Conservation (phyloP, 768 basidiomycete species). For the Piloderma croceum region DNA sequence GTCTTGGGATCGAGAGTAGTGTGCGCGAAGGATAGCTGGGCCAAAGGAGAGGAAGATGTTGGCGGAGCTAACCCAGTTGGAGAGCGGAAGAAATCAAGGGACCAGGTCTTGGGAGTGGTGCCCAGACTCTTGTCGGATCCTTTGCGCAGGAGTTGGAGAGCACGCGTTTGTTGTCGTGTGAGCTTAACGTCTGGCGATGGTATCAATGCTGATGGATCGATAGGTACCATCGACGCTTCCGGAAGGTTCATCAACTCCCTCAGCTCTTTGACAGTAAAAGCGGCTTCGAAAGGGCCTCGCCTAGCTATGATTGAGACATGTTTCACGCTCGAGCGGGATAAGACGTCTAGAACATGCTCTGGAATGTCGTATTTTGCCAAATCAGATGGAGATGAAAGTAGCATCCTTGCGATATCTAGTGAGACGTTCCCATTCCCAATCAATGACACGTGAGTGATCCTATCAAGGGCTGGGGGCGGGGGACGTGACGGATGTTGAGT, state of each 20-base stretch:
- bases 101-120: constrained; percentile 63
- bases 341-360: constrained; percentile 58
- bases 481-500: constrained; percentile 79
- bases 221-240: constrained; percentile 61
- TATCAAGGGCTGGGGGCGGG: constrained; percentile 58
- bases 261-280: constrained; percentile 90
- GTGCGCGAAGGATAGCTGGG: constrained; percentile 53
- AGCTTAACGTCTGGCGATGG: constrained; percentile 30
- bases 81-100: constrained; percentile 75
- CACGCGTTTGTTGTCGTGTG: constrained; percentile 61
- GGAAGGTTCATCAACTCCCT: constrained; percentile 65
- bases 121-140: constrained; percentile 51
- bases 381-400: constrained; percentile 62
- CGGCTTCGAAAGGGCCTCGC: constrained; percentile 82
- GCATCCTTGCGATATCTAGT: constrained; percentile 85
- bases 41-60: constrained; percentile 16
- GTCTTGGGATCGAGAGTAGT: constrained; percentile 50
- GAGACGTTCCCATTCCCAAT: constrained; percentile 96
- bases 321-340: constrained; percentile 55
- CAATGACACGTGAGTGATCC: constrained; percentile 65
- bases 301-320: constrained; percentile 82
- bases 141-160: constrained; percentile 58
- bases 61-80: constrained; percentile 45
- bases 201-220: constrained; percentile 41
- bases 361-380: constrained; percentile 79